phyloP scores from a whole-genome alignment of 345 rosid species.

The Lenwebbia sp. region DNA sequence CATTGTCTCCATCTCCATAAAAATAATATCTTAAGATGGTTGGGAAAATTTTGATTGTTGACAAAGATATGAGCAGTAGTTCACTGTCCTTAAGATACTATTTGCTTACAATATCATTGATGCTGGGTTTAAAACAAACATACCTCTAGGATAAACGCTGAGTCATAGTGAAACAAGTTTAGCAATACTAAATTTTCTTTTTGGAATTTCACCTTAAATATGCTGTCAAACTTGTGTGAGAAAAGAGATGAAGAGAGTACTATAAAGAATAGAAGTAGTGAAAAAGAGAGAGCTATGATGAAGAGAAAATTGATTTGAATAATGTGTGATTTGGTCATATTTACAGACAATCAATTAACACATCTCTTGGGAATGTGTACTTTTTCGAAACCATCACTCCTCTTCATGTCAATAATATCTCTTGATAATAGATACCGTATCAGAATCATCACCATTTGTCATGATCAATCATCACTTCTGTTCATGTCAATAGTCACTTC shows the following conservation, averaged over 20 bases:
- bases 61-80: background rate
- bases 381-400: background rate
- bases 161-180: too few relatives aligned
- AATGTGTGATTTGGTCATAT: background rate
- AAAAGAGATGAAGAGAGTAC: background rate
- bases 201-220: rapidly evolving
- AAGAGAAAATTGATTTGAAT: background rate
- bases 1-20: background rate
- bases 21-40: background rate
- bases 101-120: background rate
- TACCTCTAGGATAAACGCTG: background rate
- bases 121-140: background rate
- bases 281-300: background rate
- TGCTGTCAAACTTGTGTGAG: background rate
- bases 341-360: background rate
- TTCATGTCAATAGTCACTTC: background rate
- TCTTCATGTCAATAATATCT: background rate
- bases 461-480: background rate
- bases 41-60: background rate
- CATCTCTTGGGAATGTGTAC: background rate
- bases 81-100: rapidly evolving
- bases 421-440: background rate
- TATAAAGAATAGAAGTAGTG: too few relatives aligned
- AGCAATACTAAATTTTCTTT: background rate
- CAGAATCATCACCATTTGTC: background rate